Evolutionary conservation across 768 basidiomycete genomes (phyloP).

Genomic region (Macrolepiota albuminosa): DNA sequence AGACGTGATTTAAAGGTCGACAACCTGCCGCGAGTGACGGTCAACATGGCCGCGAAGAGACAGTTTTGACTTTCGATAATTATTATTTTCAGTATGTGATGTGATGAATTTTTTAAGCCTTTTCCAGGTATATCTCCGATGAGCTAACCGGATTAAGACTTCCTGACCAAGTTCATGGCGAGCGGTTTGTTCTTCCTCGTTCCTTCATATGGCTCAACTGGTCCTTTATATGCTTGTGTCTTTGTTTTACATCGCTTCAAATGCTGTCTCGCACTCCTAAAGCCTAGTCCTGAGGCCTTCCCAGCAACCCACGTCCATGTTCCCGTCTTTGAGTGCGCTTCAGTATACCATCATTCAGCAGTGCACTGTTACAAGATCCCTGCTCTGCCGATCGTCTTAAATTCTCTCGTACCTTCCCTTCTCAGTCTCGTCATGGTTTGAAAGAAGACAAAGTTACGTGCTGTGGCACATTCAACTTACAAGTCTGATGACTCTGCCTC

Average conservation of each 20-base stretch:
- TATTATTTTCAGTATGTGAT: neutral
- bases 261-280: constrained; percentile 18
- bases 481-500: constrained; percentile 6
- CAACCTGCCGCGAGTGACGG: constrained; percentile 7
- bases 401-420: neutral
- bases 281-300: constrained; percentile 24
- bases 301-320: constrained; percentile 28
- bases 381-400: neutral
- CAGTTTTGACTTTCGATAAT: neutral
- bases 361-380: neutral
- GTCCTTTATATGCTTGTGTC: constrained; percentile 5
- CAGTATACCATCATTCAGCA: neutral
- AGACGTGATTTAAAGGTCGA: neutral
- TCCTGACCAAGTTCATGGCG: too few species aligned
- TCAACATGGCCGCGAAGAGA: constrained; percentile 7
- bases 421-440: neutral
- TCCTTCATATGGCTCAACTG: constrained; percentile 4
- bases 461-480: neutral
- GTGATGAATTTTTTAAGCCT: too few species aligned
- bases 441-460: neutral
- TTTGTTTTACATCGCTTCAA: neutral
- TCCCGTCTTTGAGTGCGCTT: constrained; percentile 21
- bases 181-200: neutral
- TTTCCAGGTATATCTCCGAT: neutral
- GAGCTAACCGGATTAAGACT: neutral